Evolutionary conservation across 108 stramenopile genomes (phyloP), one percentile per base, ranked within the genome.

Genomic region (Cyclotella sp.): DNA sequence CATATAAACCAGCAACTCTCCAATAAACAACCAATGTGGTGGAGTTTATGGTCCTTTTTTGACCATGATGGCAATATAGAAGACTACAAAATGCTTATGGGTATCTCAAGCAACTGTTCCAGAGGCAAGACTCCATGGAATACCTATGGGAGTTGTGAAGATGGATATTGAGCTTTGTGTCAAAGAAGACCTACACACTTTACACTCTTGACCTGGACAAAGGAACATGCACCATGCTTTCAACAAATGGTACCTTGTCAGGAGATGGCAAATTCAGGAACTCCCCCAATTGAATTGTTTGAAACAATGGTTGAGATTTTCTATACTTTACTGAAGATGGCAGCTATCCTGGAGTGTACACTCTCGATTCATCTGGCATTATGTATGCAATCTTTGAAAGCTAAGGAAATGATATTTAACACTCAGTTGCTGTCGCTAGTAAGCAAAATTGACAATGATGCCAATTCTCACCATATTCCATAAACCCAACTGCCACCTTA

Each of bases 261-360:
- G 74, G 75, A 24, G 53, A 63, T 46, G 87, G 86, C 1, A 47
- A 41, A 3, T 85, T 90, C 72, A 64, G 72, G 28, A 39, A 58
- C 15, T 39, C 47, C 21, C 89, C 91, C 0, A 87, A 92, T 76
- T 87, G 89, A 72, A 71, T 82, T 43, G 64, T 72, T 46, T 28
- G 67, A 16, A 83, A 87, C 58, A 73, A 73, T 52, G 75, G 47
- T 22, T 54, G 70, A 43, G 51, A 64, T 9, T 71, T 85, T 58
- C 55, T 92, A 18, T 92, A 87, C 75, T 86, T 92, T 34, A 86
- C 85, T 19, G 90, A 91, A 72, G 90, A 91, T 43, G 88, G 85
- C 21, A 42, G 40, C n/a, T 68, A 71, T 12, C 72, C 79, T 9
- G 87, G 85, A 12, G 74, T 88, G 9, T 82, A 85, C 63, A 71